Evolutionary conservation across 805 yeast genomes (phyloP).

Genomic region (Suhomyces prunicola): DNA sequence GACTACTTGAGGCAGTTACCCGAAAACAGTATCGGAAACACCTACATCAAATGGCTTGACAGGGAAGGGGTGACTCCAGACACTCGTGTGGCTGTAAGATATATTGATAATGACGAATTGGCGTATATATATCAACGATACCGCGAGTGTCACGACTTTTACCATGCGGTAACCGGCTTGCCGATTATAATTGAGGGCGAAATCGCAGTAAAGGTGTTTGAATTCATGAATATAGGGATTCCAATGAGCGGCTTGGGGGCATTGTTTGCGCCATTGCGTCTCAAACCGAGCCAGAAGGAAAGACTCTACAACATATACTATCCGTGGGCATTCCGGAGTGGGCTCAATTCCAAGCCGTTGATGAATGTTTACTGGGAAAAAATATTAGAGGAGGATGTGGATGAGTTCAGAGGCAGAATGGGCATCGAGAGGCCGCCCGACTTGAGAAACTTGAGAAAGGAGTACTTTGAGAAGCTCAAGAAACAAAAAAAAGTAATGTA

Average conservation of each 20-base stretch:
- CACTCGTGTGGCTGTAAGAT: slow-evolving; percentile 83
- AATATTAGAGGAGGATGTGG: slow-evolving; percentile 64
- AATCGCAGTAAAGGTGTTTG: slow-evolving; percentile 87
- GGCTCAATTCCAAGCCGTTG: slow-evolving; percentile 68
- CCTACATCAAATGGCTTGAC: slow-evolving; percentile 79
- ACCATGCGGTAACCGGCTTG: slow-evolving; percentile 85
- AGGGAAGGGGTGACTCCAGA: slow-evolving; percentile 91
- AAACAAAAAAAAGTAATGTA: slow-evolving; percentile 13
- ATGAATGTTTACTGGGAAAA: slow-evolving; percentile 94
- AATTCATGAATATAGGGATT: slow-evolving; percentile 85
- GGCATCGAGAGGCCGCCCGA: slow-evolving; percentile 76
- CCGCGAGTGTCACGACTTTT: slow-evolving; percentile 95
- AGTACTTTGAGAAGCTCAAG: slow-evolving; percentile 31
- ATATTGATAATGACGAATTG: slow-evolving; percentile 82
- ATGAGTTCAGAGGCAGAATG: slow-evolving; percentile 66
- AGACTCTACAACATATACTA: slow-evolving; percentile 68
- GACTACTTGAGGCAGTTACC: slow-evolving; percentile 60
- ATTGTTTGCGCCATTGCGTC: slow-evolving; percentile 78
- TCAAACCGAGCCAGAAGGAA: slow-evolving; percentile 59
- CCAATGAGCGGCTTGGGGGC: slow-evolving; percentile 97
- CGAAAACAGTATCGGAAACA: slow-evolving; percentile 67
- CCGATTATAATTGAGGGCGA: slow-evolving; percentile 97
- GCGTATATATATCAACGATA: slow-evolving; percentile 93
- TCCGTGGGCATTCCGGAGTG: slow-evolving; percentile 84
- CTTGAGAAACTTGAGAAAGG: slow-evolving; percentile 60